A percentile compares a stretch with the other conserved stretches of the same genome.
Evolutionary conservation across 371 early-diverging fungal genomes (phyloP).

Genomic region (Paraphysoderma sedebokerense): DNA sequence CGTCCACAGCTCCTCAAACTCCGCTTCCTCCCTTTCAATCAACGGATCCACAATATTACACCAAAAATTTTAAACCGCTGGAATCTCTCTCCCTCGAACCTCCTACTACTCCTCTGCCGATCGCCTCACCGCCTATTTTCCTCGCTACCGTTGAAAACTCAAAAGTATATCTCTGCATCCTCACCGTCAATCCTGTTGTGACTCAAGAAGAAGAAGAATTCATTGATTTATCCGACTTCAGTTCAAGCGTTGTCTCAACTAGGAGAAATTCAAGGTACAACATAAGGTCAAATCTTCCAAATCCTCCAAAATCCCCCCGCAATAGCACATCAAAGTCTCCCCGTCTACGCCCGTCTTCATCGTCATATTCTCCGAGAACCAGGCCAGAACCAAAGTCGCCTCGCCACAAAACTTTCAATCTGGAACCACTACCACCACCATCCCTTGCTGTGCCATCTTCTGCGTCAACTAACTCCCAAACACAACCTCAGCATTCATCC

Average conservation of each 20-base stretch:
- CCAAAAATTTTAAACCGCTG: too few species aligned
- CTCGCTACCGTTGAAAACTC: constrained; percentile 53
- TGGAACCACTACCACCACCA: background rate
- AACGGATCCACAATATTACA: too few species aligned
- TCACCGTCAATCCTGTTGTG: too few species aligned
- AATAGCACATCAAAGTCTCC: background rate
- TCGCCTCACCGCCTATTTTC: constrained; percentile 40
- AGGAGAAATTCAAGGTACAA: constrained; percentile 20
- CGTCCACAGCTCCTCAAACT: too few species aligned
- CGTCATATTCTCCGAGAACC: background rate
- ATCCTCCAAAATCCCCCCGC: too few species aligned
- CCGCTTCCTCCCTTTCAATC: too few species aligned
- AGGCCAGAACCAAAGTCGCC: too few species aligned
- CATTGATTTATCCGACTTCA: background rate
- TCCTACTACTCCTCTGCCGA: background rate
- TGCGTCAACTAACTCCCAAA: background rate
- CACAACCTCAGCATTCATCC: background rate
- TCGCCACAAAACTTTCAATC: too few species aligned
- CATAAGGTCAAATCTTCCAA: too few species aligned
- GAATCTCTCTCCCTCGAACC: too few species aligned
- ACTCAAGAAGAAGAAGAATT: background rate
- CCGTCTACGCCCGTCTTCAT: background rate
- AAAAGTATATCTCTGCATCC: constrained; percentile 38
- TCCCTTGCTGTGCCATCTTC: background rate
- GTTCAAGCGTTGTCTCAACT: constrained; percentile 20